Conservation (phyloP, 2,329 filamentous ascomycete genomes). For the Orbilia oligospora region DNA sequence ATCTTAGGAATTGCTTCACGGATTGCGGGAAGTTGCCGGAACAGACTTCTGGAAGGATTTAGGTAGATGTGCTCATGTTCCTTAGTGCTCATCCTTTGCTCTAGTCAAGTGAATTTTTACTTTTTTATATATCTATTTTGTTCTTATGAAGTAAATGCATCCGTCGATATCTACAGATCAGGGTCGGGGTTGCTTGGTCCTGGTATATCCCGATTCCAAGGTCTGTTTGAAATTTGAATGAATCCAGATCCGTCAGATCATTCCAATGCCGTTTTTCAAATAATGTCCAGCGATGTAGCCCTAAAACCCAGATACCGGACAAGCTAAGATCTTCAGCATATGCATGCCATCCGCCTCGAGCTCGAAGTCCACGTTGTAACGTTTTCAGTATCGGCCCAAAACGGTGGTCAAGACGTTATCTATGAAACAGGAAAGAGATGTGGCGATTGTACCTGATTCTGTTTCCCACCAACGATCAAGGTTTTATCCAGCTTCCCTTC, state of each 20-base stretch:
- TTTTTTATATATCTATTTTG: background rate
- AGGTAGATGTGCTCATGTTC: constrained; percentile 42
- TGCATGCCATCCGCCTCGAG: constrained; percentile 8
- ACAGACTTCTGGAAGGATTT: constrained; percentile 18
- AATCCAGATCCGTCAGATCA: background rate
- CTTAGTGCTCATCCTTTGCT: constrained; percentile 28
- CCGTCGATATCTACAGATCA: background rate
- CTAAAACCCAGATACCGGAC: constrained; percentile 4
- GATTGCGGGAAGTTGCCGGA: constrained; percentile 36
- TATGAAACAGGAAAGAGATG: constrained; percentile 48
- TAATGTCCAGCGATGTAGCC: background rate
- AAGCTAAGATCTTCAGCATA: constrained; percentile 1
- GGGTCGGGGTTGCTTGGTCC: background rate
- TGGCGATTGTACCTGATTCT: constrained; percentile 37
- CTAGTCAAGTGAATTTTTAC: constrained; percentile 29
- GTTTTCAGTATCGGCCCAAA: constrained; percentile 54
- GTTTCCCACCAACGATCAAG: constrained; percentile 13
- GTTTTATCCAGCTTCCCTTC: background rate
- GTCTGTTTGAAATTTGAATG: background rate
- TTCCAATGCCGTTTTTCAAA: background rate
- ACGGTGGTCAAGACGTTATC: constrained; percentile 34
- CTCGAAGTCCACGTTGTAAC: constrained; percentile 43
- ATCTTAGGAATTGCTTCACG: constrained; percentile 31
- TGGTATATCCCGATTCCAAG: background rate
- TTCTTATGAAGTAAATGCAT: background rate